phyloP scores from a whole-genome alignment of 257 asterid species.

The Solanum peruvianum region DNA sequence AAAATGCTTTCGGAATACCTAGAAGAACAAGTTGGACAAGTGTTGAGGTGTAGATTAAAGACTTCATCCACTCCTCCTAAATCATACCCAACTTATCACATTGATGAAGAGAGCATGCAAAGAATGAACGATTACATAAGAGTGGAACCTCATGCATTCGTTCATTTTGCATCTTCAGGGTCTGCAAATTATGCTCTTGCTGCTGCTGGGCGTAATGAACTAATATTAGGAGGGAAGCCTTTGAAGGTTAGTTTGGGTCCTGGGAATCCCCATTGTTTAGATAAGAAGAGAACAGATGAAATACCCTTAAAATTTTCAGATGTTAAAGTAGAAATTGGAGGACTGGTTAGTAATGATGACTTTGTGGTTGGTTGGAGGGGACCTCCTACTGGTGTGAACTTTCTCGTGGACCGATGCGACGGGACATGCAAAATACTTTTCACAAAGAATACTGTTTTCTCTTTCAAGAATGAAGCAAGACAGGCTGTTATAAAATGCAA shows the following conservation, averaged over 20 bases:
- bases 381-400: slow-evolving; percentile 40
- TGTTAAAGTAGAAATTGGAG: slow-evolving; percentile 50
- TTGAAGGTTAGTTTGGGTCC: slow-evolving; percentile 71
- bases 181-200: slow-evolving; percentile 41
- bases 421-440: slow-evolving; percentile 60
- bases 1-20: slow-evolving; percentile 45
- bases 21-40: slow-evolving; percentile 50
- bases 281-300: slow-evolving; percentile 57
- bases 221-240: slow-evolving; percentile 20
- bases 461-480: slow-evolving; percentile 23
- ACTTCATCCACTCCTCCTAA: slow-evolving; percentile 83
- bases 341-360: slow-evolving; percentile 42
- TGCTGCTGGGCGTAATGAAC: slow-evolving; percentile 45
- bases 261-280: slow-evolving; percentile 47
- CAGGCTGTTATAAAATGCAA: slow-evolving; percentile 51
- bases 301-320: slow-evolving; percentile 42
- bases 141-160: slow-evolving; percentile 77
- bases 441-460: slow-evolving; percentile 59
- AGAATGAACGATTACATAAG: slow-evolving; percentile 32
- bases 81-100: slow-evolving; percentile 45
- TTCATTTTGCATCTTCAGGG: slow-evolving; percentile 57
- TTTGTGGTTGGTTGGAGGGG: slow-evolving; percentile 77
- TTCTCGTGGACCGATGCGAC: slow-evolving; percentile 69
- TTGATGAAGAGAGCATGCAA: slow-evolving; percentile 18
- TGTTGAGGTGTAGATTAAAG: slow-evolving; percentile 84